phyloP scores from a whole-genome alignment of 768 basidiomycete species.

The Butyriboletus loyo region DNA sequence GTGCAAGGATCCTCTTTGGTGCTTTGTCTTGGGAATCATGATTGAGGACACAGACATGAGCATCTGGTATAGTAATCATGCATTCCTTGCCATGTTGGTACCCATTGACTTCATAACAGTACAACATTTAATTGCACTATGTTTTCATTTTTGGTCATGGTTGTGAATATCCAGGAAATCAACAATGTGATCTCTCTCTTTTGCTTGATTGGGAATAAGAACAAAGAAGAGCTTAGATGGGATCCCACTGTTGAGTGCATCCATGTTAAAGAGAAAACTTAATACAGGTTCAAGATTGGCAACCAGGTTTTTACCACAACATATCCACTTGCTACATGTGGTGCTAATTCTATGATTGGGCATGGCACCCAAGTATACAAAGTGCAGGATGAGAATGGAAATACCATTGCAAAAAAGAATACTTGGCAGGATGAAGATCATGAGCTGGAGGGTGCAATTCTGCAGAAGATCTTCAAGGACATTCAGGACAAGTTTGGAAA shows the following conservation, averaged over 20 bases:
- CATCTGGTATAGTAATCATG: conserved; percentile 21
- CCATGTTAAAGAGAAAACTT: not conserved
- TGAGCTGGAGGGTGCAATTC: not conserved
- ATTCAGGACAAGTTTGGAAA: not conserved
- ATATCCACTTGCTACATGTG: not conserved
- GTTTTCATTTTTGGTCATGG: not conserved
- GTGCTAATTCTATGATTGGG: not conserved
- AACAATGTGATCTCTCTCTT: conserved; percentile 7
- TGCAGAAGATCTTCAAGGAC: not conserved
- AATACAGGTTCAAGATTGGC: conserved; percentile 1
- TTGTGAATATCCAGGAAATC: conserved; percentile 1
- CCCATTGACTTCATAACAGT: conserved; percentile 2
- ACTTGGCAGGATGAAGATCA: conserved; percentile 1
- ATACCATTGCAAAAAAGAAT: not conserved
- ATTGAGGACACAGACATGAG: conserved; percentile 24
- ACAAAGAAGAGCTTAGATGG: not conserved
- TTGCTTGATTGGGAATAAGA: not conserved
- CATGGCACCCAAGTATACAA: conserved; percentile 1
- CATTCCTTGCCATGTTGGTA: not conserved
- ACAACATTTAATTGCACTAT: not conserved
- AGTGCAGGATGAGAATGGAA: not conserved
- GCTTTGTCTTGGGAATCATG: conserved; percentile 25
- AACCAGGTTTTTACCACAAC: not conserved
- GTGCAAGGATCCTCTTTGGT: conserved; percentile 26
- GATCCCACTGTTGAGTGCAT: conserved; percentile 2